Evolutionary conservation across 257 asterid genomes (phyloP).

Genomic region (Prunella vulgaris): DNA sequence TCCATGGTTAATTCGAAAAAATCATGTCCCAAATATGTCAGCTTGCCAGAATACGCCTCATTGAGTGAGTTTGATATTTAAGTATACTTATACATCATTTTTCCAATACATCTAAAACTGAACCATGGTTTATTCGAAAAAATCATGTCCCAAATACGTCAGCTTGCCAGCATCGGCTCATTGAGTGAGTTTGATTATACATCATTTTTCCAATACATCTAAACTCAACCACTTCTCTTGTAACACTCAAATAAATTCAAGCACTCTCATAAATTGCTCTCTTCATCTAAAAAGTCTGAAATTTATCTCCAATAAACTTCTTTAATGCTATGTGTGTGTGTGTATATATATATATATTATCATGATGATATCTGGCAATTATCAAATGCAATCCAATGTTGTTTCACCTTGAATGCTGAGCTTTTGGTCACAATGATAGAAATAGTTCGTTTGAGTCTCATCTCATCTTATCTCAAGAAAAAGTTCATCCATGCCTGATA

Average conservation of each 20-base stretch:
- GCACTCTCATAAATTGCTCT: background rate
- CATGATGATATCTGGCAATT: background rate
- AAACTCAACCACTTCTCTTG: background rate
- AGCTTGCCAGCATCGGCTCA: conserved; percentile 61
- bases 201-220: background rate
- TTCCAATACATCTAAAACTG: background rate
- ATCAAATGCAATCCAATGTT: background rate
- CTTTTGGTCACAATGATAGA: background rate
- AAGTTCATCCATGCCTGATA: background rate
- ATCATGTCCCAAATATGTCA: conserved; percentile 66
- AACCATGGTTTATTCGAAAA: conserved; percentile 31
- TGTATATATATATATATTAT: no score
- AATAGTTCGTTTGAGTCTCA: background rate
- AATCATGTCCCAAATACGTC: conserved; percentile 63
- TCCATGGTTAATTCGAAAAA: conserved; percentile 31
- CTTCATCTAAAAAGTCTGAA: background rate
- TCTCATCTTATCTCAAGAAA: background rate
- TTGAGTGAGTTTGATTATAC: conserved; percentile 41
- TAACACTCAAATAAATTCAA: background rate
- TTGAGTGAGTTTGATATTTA: conserved; percentile 38
- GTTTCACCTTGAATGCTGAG: background rate
- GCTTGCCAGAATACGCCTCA: conserved; percentile 58
- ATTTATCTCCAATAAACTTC: conserved; percentile 1
- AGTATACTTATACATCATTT: background rate
- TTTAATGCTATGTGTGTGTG: no score